A percentile compares a stretch with the other conserved stretches of the same genome.
These are phyloP conservation scores for Suhomyces terraborum DNA, from an alignment of 1,139 yeast species.

Conservation along the genomic window DNA sequence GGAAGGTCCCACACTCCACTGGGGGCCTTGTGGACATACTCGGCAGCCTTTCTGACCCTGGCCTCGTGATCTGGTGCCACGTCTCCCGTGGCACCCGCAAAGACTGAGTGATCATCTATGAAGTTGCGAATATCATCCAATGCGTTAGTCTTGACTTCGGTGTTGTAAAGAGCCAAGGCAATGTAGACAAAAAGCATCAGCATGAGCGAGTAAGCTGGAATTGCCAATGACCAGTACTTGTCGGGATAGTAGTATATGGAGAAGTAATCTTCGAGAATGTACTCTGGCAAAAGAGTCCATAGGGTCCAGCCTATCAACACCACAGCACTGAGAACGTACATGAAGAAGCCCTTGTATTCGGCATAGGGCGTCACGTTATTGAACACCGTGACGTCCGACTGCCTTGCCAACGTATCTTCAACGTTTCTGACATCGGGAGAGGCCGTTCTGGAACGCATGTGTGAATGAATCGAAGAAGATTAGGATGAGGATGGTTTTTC, in stretches of 20 bases:
- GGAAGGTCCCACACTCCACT: constrained; percentile 89
- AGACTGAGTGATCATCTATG: constrained; percentile 66
- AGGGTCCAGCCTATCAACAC: constrained; percentile 54
- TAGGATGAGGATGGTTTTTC: too few species aligned
- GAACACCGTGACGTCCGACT: constrained; percentile 75
- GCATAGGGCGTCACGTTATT: constrained; percentile 65
- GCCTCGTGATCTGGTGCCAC: constrained; percentile 4
- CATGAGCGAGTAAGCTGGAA: constrained; percentile 71
- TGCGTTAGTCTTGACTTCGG: constrained; percentile 66
- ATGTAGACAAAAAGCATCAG: constrained; percentile 71
- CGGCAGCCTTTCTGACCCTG: constrained; percentile 23
- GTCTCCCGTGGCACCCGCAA: constrained; percentile 35
- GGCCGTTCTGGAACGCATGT: constrained; percentile 32
- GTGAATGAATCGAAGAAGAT: too few species aligned
- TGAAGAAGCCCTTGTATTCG: constrained; percentile 80
- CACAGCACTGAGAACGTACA: constrained; percentile 62
- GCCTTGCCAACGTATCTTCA: constrained; percentile 65
- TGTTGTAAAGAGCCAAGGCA: constrained; percentile 69
- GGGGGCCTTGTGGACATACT: constrained; percentile 55
- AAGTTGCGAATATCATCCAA: constrained; percentile 63
- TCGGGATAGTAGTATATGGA: constrained; percentile 78
- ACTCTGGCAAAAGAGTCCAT: constrained; percentile 73
- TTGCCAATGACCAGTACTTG: constrained; percentile 82
- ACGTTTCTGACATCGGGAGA: constrained; percentile 47
- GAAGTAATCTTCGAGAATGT: constrained; percentile 45